Base-by-base conservation (phyloP, 345 rosid genomes). In the Salix suchowensis region DNA sequence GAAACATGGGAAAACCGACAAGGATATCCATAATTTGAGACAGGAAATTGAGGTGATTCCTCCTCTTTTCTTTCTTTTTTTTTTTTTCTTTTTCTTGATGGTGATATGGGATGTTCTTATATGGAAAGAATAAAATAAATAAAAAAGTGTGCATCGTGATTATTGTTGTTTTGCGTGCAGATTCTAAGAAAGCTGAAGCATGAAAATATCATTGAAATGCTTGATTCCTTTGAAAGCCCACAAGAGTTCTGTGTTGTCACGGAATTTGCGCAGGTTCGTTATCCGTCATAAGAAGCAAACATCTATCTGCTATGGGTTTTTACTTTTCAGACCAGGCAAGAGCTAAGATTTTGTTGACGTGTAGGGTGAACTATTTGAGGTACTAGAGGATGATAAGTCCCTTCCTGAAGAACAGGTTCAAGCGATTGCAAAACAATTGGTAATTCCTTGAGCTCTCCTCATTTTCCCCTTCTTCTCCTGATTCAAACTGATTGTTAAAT, bases 341-440 rank as follows among this genome's bases (percentile, higher is more conserved):
- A 55, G 26, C 62, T 55, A 7, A 60, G 10, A 68, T 70, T 28
- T 70, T 60, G 34, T 58, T 76, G 69, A 62, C 72, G 80, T 80
- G 68, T 80, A 96, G 99, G 99, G 99, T 76, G 99, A 96, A 80
- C 76, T 93, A 65, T 96, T 96, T 86, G 98, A 92, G 90, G 87
- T 96, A 87, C 92, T 96, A 26, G 98, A 91, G 88, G 99, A 96
- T 82, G 99, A 96, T 81, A 91, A 96, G 76, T 88, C 91, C 83
- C 99, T 96, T 69, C 99, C 98, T 2, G 99, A 96, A 85, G 98
- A 90, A 74, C 98, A 96, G 82, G 97, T 96, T 76, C 98, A 92
- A 85, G 97, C 98, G 80, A 96, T 96, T 84, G 99, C 97, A 42
- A 96, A 96, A 85, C 99, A 96, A 82, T 70, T 93, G 97, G 99